Evolutionary conservation across 2,329 filamentous ascomycete species (phyloP).

Genomic region (Teratosphaeria destructans): DNA sequence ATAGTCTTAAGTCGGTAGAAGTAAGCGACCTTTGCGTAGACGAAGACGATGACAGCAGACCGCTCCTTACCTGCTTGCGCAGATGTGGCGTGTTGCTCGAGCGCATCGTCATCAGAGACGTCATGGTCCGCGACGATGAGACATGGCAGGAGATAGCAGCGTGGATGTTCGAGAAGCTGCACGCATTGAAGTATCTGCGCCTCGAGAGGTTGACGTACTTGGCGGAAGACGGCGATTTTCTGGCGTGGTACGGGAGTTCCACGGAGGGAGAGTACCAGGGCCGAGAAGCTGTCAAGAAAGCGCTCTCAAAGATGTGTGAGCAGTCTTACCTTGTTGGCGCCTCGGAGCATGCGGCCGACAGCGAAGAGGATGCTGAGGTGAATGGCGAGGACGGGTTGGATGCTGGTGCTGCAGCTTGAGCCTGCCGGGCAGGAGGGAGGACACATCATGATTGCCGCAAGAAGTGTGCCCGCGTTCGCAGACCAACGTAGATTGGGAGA

Average conservation of each 20-base stretch:
- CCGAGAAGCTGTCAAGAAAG: not conserved
- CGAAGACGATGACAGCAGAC: too few relatives aligned
- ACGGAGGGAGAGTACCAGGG: not conserved
- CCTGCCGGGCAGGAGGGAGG: too few relatives aligned
- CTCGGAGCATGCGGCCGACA: not conserved
- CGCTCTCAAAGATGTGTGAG: not conserved
- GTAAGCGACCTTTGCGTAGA: too few relatives aligned
- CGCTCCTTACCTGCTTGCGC: too few relatives aligned
- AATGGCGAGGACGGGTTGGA: not conserved
- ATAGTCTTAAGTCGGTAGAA: too few relatives aligned
- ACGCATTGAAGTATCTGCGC: not conserved
- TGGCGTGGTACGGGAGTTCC: not conserved
- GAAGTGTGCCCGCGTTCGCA: too few relatives aligned
- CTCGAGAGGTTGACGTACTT: not conserved
- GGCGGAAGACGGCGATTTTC: not conserved
- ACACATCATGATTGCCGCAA: too few relatives aligned
- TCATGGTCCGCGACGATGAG: not conserved
- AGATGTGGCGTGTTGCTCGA: not conserved
- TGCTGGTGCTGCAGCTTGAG: too few relatives aligned
- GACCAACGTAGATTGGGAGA: too few relatives aligned
- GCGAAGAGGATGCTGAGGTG: not conserved
- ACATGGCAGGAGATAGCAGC: not conserved
- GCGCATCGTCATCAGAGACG: not conserved
- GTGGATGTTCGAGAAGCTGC: not conserved
- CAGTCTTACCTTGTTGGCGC: not conserved